Conservation (phyloP, 169 alveolate genomes). For the Theileria annulata region DNA sequence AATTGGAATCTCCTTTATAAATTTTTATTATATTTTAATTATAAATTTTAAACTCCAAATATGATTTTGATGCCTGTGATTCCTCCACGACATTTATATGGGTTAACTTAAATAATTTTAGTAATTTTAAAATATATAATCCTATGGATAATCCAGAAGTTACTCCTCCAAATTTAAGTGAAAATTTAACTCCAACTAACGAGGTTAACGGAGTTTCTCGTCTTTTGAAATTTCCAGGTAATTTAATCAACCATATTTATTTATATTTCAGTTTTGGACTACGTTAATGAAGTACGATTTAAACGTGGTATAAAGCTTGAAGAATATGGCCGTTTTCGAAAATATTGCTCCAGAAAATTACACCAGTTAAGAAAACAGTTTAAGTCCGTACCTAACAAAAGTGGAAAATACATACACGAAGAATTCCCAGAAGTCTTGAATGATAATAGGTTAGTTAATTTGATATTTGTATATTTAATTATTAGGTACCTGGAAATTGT, state of each 20-base stretch:
- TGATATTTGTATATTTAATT: not conserved
- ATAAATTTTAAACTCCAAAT: not conserved
- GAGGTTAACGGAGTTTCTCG: not conserved
- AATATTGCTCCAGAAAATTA: slow-evolving; percentile 55
- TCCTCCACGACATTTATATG: not conserved
- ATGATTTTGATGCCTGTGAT: not conserved
- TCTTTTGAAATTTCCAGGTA: slow-evolving; percentile 43
- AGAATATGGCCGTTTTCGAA: slow-evolving; percentile 60
- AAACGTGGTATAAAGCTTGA: slow-evolving; percentile 63
- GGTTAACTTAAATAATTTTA: not conserved
- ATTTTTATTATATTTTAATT: not conserved
- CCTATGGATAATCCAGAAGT: not conserved
- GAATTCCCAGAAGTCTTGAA: slow-evolving; percentile 45
- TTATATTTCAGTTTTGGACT: slow-evolving; percentile 44
- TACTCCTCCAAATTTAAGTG: not conserved
- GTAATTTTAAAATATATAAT: not conserved
- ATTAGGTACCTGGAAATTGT: slow-evolving; percentile 63
- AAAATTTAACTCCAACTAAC: not conserved
- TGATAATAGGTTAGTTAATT: slow-evolving; percentile 43
- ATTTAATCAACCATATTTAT: not conserved
- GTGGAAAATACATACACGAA: slow-evolving; percentile 42
- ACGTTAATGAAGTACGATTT: slow-evolving; percentile 48
- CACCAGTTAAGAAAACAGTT: slow-evolving; percentile 52
- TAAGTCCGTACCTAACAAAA: slow-evolving; percentile 3
- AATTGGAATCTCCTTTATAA: slow-evolving; percentile 59